Percentiles rank a stretch among this genome's conserved stretches.
phyloP scores from a whole-genome alignment of 164 flowering plant genomes.

The Chloranthus sessilifolius region DNA sequence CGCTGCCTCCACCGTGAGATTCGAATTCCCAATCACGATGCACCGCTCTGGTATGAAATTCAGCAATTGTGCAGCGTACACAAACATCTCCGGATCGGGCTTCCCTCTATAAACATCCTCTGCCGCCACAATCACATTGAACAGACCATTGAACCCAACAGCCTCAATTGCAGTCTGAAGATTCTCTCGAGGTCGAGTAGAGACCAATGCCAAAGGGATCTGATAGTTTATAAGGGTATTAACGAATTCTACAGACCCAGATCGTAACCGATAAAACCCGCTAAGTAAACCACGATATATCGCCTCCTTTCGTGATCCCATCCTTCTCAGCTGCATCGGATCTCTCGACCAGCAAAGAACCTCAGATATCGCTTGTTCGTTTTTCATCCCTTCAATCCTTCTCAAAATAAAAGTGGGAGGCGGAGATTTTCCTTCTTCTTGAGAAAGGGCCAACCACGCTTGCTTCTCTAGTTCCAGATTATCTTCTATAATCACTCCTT shows the following conservation, averaged over 20 bases:
- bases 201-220: slow-evolving; percentile 89
- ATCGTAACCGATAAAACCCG: slow-evolving; percentile 56
- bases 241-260: slow-evolving; percentile 83
- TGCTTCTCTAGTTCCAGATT: slow-evolving; percentile 81
- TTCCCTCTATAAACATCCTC: slow-evolving; percentile 94
- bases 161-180: slow-evolving; percentile 59
- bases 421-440: slow-evolving; percentile 89
- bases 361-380: slow-evolving; percentile 91
- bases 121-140: slow-evolving; percentile 70
- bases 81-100: slow-evolving; percentile 98
- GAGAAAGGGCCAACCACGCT: slow-evolving; percentile 74
- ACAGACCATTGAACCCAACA: slow-evolving; percentile 61
- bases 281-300: slow-evolving; percentile 73
- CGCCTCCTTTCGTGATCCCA: slow-evolving; percentile 80
- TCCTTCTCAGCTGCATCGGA: slow-evolving; percentile 50
- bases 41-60: slow-evolving; percentile 84
- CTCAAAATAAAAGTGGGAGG: slow-evolving; percentile 65
- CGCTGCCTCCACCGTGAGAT: slow-evolving; percentile 88
- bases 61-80: slow-evolving; percentile 79
- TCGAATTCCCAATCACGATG: slow-evolving; percentile 95
- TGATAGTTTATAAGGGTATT: slow-evolving; percentile 66
- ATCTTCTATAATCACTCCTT: slow-evolving; percentile 83
- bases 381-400: slow-evolving; percentile 95
- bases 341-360: slow-evolving; percentile 98
- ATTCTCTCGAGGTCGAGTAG: slow-evolving; percentile 67